Percentiles rank a stretch among this genome's conserved stretches.
phyloP scores from a whole-genome alignment of 345 rosid species.

The Linum usitatissimum region DNA sequence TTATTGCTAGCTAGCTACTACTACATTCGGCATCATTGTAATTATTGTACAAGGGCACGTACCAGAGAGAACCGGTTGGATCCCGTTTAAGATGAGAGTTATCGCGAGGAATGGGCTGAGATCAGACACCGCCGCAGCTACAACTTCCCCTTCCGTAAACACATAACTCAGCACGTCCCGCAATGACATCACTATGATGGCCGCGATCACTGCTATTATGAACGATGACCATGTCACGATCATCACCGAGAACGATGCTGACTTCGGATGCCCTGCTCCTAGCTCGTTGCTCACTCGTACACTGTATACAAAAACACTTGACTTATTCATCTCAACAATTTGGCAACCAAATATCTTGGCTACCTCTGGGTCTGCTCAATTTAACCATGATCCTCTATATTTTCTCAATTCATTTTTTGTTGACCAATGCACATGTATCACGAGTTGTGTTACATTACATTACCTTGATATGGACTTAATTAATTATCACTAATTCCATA shows the following conservation, averaged over 20 bases:
- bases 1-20: too few relatives aligned
- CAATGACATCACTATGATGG: background rate
- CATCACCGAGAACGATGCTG: constrained; percentile 4
- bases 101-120: constrained; percentile 3
- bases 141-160: background rate
- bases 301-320: background rate
- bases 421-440: too few relatives aligned
- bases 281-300: constrained; percentile 8
- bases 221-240: constrained; percentile 1
- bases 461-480: too few relatives aligned
- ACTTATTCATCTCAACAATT: too few relatives aligned
- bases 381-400: too few relatives aligned
- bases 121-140: constrained; percentile 2
- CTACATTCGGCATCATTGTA: too few relatives aligned
- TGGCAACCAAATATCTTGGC: too few relatives aligned
- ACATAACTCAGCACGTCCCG: constrained; percentile 2
- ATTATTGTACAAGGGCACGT: too few relatives aligned
- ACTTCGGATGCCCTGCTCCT: constrained; percentile 9
- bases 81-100: background rate
- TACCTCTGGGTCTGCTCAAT: too few relatives aligned
- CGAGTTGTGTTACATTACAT: too few relatives aligned
- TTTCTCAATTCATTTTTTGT: too few relatives aligned
- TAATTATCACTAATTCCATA: too few relatives aligned
- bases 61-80: constrained; percentile 8
- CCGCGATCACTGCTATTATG: background rate